phyloP scores from a whole-genome alignment of 1,284 basidiomycete genomes.

The Boletus smithii region DNA sequence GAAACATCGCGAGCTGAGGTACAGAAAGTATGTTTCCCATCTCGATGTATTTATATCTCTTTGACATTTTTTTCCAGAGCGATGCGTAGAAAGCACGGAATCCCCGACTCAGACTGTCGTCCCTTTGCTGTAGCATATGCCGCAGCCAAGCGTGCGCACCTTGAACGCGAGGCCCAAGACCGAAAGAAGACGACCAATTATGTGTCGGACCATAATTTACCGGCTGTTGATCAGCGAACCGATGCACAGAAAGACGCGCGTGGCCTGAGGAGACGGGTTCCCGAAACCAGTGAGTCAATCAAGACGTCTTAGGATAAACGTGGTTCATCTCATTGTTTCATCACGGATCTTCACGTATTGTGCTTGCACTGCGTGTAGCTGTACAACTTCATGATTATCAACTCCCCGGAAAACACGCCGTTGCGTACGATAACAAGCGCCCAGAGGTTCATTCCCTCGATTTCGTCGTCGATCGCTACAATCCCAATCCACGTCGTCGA shows the following conservation, averaged over 20 bases:
- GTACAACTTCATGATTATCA: constrained; percentile 21
- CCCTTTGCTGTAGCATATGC: constrained; percentile 83
- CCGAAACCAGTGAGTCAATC: constrained; percentile 34
- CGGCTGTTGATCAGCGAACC: constrained; percentile 29
- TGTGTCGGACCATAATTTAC: constrained; percentile 23
- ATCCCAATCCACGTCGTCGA: constrained; percentile 32
- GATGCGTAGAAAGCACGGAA: constrained; percentile 70
- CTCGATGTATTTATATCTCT: constrained; percentile 6
- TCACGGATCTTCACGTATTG: constrained; percentile 19
- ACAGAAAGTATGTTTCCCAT: constrained; percentile 51
- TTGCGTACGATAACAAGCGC: constrained; percentile 18
- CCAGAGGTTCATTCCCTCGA: constrained; percentile 18
- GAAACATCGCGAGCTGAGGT: constrained; percentile 53
- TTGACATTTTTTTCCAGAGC: constrained; percentile 36
- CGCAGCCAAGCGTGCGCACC: constrained; percentile 52
- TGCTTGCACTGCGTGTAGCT: constrained; percentile 23
- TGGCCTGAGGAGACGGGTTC: constrained; percentile 33
- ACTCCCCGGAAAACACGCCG: constrained; percentile 13
- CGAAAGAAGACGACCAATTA: constrained; percentile 28
- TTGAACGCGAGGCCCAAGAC: constrained; percentile 43
- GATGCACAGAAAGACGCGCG: constrained; percentile 25
- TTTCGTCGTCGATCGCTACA: constrained; percentile 36
- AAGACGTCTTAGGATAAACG: constrained; percentile 20
- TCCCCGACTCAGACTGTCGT: constrained; percentile 73
- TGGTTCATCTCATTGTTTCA: constrained; percentile 29